phyloP scores from a whole-genome alignment of 1,284 basidiomycete species.

The Cryptococcus sp. region DNA sequence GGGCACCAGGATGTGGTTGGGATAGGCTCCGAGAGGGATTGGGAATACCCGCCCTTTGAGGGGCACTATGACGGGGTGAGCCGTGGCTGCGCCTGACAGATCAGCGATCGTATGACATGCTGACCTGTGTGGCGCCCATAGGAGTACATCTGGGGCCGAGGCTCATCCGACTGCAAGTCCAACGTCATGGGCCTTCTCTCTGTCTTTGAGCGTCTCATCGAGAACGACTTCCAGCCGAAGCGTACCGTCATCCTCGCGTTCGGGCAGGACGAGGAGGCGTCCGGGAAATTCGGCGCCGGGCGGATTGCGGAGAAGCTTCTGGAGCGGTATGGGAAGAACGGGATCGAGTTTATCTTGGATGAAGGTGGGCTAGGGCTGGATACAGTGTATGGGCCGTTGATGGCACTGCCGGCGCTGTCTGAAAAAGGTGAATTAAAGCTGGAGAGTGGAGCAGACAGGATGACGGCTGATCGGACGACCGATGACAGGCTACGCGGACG shows the following conservation, averaged over 20 bases:
- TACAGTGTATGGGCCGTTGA: slow-evolving; percentile 6
- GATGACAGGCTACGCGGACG: slow-evolving; percentile 34
- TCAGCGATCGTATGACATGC: neutral
- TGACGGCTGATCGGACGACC: slow-evolving; percentile 8
- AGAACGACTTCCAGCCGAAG: slow-evolving; percentile 52
- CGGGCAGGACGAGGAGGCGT: slow-evolving; percentile 37
- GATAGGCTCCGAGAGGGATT: neutral
- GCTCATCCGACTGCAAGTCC: slow-evolving; percentile 16
- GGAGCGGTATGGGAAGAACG: slow-evolving; percentile 19
- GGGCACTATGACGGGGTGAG: slow-evolving; percentile 11
- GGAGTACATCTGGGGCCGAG: slow-evolving; percentile 18
- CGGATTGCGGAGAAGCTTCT: slow-evolving; percentile 14
- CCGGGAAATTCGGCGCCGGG: slow-evolving; percentile 44
- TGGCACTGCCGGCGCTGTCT: neutral
- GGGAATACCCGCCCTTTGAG: slow-evolving; percentile 14
- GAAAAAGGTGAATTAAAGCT: slow-evolving; percentile 16
- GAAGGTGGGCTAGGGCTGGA: slow-evolving; percentile 12
- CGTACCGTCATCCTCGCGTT: slow-evolving; percentile 32
- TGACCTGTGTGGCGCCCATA: neutral
- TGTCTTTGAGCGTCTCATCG: slow-evolving; percentile 9
- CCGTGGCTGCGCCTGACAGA: neutral
- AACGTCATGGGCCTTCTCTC: slow-evolving; percentile 16
- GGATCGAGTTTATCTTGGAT: slow-evolving; percentile 14
- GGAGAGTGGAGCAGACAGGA: slow-evolving; percentile 24
- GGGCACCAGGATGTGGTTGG: slow-evolving; percentile 16